Base-by-base conservation (phyloP, 768 basidiomycete species). In the Tulasnella sp. region DNA sequence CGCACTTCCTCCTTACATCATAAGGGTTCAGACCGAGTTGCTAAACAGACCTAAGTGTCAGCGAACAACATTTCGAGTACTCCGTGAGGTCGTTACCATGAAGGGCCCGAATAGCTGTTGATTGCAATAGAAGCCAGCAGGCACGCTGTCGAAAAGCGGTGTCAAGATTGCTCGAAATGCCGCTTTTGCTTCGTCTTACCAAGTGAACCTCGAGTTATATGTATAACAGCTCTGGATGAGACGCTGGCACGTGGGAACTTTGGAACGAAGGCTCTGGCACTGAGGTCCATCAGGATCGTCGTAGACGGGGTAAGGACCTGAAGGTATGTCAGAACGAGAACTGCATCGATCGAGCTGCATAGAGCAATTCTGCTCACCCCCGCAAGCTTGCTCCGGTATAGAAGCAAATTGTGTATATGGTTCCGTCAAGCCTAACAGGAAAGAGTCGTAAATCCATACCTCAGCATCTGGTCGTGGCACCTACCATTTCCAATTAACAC, bases 401-500 rank as follows among this genome's bases (percentile, higher is more conserved):
- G 80, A 75, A 3, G 77, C 82, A 72, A 88, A 82, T 66, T 98
- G 94, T 39, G 80, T 71, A 64, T 79, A 81, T 6, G 88, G 86
- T 63, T 93, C 84, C 0, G 89, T 91, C 49, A 86, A 72, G 8
- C 88, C 57, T 58, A 27, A 12, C 14, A 15, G 9, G 6, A 14
- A 48, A 54, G 32, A 6, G 8, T 5, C 27, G n/a, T 34, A 31
- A 34, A 46, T 3, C 17, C 27, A 8, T 48, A n/a, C n/a, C n/a
- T n/a, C n/a, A n/a, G 19, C 37, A 39, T 39, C 12, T 39, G 37
- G 19, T 19, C 11, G 23, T 15, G 43, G 11, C 21, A 46, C n/a
- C n/a, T n/a, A 17, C 67, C 93, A 66, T 92, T 96, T 3, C 84
- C 94, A 50, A 97, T 78, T 61, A 97, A 75, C 46, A 98, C 70